Base-by-base conservation (phyloP, 2,329 filamentous ascomycete genomes). In the Ceratocystis huliohia region DNA sequence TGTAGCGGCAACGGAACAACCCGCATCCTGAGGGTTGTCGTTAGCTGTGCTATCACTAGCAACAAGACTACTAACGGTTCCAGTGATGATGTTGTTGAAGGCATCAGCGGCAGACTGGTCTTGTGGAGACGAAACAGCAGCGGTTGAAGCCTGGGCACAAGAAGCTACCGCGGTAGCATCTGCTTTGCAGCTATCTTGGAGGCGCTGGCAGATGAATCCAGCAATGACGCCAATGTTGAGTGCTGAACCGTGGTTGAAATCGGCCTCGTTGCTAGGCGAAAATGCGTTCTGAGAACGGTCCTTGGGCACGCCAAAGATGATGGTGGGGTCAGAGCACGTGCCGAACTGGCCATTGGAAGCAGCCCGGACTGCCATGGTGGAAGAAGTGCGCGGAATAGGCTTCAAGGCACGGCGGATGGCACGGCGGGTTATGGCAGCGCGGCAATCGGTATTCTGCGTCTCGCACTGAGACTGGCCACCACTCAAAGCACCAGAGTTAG, bases 221-320 rank as follows among this genome's bases (percentile, higher is more conserved):
- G 79, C 74, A 69, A 82, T 78, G 70, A 81, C 67, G 41, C 70
- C 70, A 68, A 73, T 71, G 63, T 71, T 72, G 61, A 71, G 70
- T 22, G 80, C 81, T 2, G 79, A 81, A 65, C 80, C 80, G 73
- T 83, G 82, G 72, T 75, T 76, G 74, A 83, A 84, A 71, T 78
- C 75, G 63, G 71, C 73, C 44, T 69, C 65, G 71, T 78, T 74
- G 48, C 71, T 75, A 62, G 76, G 73, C 64, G 75, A 74, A 71
- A 79, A 79, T 45, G 75, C 74, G 17, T 73, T 72, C 72, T 75
- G 75, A 70, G 78, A 73, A 70, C 78, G 78, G 57, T 80, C 79
- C 70, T 82, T 78, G 56, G 80, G 75, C 2, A 70, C 70, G 37
- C 77, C 79, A 73, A 83, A 83, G 65, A 75, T 71, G 71, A 84